Conservation (phyloP, 352 stramenopile species). For the Globisporangium cystogenes region DNA sequence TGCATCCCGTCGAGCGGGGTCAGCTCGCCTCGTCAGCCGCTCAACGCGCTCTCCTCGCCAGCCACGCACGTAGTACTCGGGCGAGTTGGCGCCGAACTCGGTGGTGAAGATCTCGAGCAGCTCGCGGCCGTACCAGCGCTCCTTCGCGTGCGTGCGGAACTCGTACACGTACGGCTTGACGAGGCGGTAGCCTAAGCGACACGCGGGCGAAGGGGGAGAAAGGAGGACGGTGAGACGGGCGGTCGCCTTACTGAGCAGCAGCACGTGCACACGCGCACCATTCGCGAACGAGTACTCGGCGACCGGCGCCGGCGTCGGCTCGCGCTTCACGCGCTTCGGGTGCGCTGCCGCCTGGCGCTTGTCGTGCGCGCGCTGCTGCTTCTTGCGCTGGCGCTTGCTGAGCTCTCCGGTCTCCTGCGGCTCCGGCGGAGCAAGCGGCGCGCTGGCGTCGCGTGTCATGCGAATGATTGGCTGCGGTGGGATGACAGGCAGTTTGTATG, state of each 20-base stretch:
- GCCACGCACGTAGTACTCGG: conserved; percentile 76
- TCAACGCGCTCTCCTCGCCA: too few species aligned
- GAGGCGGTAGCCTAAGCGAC: conserved; percentile 78
- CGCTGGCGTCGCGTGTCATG: not conserved
- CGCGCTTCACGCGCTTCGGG: conserved; percentile 12
- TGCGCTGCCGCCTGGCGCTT: conserved; percentile 12
- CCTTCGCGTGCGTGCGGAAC: conserved; percentile 94
- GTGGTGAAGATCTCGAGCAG: conserved; percentile 90
- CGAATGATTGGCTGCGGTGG: not conserved
- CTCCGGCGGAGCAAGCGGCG: not conserved
- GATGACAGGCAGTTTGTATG: not conserved
- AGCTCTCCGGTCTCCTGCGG: not conserved
- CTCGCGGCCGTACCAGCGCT: conserved; percentile 90
- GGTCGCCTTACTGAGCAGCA: too few species aligned
- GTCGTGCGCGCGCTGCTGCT: conserved; percentile 24
- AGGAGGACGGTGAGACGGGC: too few species aligned
- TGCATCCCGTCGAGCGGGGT: too few species aligned
- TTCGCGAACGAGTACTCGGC: conserved; percentile 62
- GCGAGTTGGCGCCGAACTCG: conserved; percentile 81
- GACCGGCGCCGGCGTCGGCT: conserved; percentile 23
- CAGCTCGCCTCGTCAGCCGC: too few species aligned
- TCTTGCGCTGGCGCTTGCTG: conserved; percentile 46
- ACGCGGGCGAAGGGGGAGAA: too few species aligned
- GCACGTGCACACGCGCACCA: too few species aligned
- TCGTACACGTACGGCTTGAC: conserved; percentile 95